Evolutionary conservation across 2,329 filamentous ascomycete species (phyloP).

Genomic region (Paracoccidioides brasiliensis): DNA sequence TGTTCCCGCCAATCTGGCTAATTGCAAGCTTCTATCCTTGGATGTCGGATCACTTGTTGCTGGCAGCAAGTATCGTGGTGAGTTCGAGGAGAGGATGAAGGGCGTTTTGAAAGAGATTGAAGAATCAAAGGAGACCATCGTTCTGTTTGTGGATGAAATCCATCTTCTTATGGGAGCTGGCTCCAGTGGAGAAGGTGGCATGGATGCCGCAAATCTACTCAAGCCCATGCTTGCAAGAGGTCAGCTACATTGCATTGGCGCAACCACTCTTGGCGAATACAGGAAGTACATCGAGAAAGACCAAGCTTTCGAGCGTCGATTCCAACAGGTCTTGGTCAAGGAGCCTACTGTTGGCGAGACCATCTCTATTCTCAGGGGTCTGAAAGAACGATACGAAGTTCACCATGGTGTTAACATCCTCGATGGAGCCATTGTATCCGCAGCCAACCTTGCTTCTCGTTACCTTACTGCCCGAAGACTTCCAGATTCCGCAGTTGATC

Average conservation of each 20-base stretch:
- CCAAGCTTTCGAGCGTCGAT: conserved; percentile 91
- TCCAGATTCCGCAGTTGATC: conserved; percentile 90
- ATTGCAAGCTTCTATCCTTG: conserved; percentile 85
- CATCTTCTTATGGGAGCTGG: conserved; percentile 97
- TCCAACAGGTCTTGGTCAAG: conserved; percentile 96
- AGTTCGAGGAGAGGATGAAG: conserved; percentile 99
- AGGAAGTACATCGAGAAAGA: conserved; percentile 99
- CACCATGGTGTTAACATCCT: conserved; percentile 96
- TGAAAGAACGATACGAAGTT: conserved; percentile 96
- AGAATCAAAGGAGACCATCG: conserved; percentile 88
- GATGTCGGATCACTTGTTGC: conserved; percentile 92
- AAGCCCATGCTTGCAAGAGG: conserved; percentile 97
- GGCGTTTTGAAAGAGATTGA: conserved; percentile 94
- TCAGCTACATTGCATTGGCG: conserved; percentile 94
- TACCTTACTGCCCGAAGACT: conserved; percentile 85
- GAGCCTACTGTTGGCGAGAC: conserved; percentile 82
- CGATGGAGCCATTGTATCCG: conserved; percentile 80
- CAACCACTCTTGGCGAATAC: conserved; percentile 89
- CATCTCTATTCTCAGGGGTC: conserved; percentile 90
- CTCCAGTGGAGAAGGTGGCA: conserved; percentile 85
- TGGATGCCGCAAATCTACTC: conserved; percentile 94
- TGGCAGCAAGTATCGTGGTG: conserved; percentile 94
- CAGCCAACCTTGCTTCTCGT: conserved; percentile 81
- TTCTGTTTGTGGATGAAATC: conserved; percentile 97
- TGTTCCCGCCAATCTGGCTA: conserved; percentile 86